Base-by-base conservation (phyloP, 306 rosid species). In the Coriaria nepalensis region DNA sequence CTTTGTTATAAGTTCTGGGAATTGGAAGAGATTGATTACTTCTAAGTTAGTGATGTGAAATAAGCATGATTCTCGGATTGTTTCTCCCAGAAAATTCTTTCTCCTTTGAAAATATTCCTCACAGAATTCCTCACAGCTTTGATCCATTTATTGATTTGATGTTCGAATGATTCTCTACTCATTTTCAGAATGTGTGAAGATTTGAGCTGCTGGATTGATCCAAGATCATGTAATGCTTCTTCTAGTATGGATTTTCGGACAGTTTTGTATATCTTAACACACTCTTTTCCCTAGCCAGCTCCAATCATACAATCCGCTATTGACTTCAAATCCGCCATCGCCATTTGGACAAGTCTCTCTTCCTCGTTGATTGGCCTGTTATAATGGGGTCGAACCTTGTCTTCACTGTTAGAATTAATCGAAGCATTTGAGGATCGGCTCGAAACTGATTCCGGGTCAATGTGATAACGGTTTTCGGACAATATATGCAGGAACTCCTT, bases 281-380 rank as follows among this genome's bases (percentile, higher is more conserved):
- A 74, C 65, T 78, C 81, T 48, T 55, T 62, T 5, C 73, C 78
- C 62, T 74, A 78, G 34, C 86, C 86, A 40, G 66, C 61, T n/a
- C 50, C 47, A 37, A 74, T 73, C 86, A 78, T 78, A 40, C 78
- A 78, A 13, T 78, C 73, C 0, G 85, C 78, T 45, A 73, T 73
- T 34, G 80, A 67, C 68, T 70, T 67, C 41, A 73, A 48, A 14
- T 73, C 77, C 9, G 64, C 34, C 77, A 70, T 56, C 55, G 71
- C 57, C 13, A 46, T 40, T 0, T 52, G 43, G 0, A 72, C 63
- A 42, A 42, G 59, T 40, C 67, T 70, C 45, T 59, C 74, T 10
- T 47, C 54, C 50, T 52, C 72, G 0, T 13, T 3, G 66, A 53
- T 51, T 67, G 58, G 5, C 41, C 69, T 5, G 12, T 40, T n/a